Base-by-base conservation (phyloP, 345 rosid genomes). In the Microthlaspi erraticum region DNA sequence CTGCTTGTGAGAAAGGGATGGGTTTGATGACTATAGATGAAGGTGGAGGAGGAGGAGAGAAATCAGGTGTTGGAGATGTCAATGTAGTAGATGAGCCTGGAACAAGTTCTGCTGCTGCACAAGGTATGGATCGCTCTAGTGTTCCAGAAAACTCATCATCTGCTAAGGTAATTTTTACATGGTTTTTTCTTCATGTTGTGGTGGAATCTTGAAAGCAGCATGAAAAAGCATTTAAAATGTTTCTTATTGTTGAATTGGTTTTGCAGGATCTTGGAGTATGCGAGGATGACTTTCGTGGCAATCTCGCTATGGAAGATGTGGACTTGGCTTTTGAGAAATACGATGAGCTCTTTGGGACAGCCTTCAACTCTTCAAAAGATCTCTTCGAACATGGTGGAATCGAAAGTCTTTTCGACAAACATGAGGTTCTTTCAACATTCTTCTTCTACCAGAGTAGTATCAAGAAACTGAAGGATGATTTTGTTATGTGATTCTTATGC, bases 271-370 rank as follows among this genome's bases (percentile, higher is more conserved):
- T 70, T 64, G 71, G 60, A 64, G 65, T 41, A 52, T 69, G 64
- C 16, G 52, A 53, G 9, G 94, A 84, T 78, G 86, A 80, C 52
- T 64, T 86, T 10, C 85, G 79, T 72, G 88, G 68, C 14, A 92
- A 86, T 73, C 84, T 91, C 62, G 61, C 77, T 72, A 87, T 87
- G 88, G 91, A 88, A 80, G 96, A 91, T 79, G 38, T 93, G 77
- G 96, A 86, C 70, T 45, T 93, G 82, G 83, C 78, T 73, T 77
- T 89, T 55, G 97, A 91, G 78, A 87, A 89, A 73, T 91, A 91
- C 76, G 99, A 94, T 59, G 97, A 94, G 77, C 93, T 94, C 58
- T 94, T 94, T 73, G 95, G 97, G 44, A 62, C 82, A n/a, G 80
- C 95, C 48, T 87, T 84, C 33, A 89, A 85, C 80, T 79, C 87